phyloP scores from a whole-genome alignment of 192 early-diverging fungal species.

The Coemansia sp. region DNA sequence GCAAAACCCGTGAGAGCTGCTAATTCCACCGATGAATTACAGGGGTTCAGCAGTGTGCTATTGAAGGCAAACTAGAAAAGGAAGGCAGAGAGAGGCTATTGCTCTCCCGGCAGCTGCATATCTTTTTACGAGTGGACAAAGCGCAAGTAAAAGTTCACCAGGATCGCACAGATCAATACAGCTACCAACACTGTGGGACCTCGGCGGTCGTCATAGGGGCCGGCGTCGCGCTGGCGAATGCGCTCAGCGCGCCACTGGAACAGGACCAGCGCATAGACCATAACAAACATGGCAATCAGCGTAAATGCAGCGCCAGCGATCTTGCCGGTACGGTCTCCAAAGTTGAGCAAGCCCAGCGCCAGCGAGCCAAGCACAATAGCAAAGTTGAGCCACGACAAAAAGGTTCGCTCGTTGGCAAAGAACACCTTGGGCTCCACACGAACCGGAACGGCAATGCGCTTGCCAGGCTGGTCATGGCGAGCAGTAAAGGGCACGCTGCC shows the following conservation, averaged over 20 bases:
- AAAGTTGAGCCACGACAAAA: slow-evolving; percentile 87
- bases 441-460: slow-evolving; percentile 73
- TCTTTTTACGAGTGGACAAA: slow-evolving; percentile 23
- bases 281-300: slow-evolving; percentile 66
- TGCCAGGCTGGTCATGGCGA: slow-evolving; percentile 42
- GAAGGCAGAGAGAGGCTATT: neutral
- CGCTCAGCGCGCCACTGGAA: slow-evolving; percentile 75
- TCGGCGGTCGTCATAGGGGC: slow-evolving; percentile 73
- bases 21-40: neutral
- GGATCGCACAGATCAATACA: slow-evolving; percentile 63
- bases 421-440: slow-evolving; percentile 90
- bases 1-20: slow-evolving; percentile 4
- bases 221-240: slow-evolving; percentile 64
- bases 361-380: slow-evolving; percentile 72
- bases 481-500: slow-evolving; percentile 34
- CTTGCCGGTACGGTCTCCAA: slow-evolving; percentile 71
- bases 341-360: slow-evolving; percentile 77
- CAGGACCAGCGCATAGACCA: slow-evolving; percentile 74
- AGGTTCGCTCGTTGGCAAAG: slow-evolving; percentile 94
- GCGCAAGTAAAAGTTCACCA: slow-evolving; percentile 71
- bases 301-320: slow-evolving; percentile 72
- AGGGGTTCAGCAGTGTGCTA: neutral
- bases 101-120: neutral
- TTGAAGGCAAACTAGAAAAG: neutral
- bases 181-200: slow-evolving; percentile 72